These are phyloP conservation scores for Ceratobasidium sp. DNA, from an alignment of 1,284 basidiomycete genomes.

Conservation along the genomic window DNA sequence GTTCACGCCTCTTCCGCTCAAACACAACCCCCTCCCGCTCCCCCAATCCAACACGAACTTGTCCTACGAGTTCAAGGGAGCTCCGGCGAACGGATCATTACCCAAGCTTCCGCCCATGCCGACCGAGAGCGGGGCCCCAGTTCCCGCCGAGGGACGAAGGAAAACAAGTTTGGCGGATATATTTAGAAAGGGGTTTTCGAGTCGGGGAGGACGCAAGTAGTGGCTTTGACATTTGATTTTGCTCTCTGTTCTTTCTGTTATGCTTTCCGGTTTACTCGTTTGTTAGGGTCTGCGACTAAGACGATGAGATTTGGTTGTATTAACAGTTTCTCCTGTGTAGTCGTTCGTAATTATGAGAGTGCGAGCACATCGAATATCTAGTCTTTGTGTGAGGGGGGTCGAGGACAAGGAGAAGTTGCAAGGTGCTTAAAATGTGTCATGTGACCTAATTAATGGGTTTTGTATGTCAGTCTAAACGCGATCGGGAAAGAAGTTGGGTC, in stretches of 20 bases:
- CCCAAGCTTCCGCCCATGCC: constrained; percentile 44
- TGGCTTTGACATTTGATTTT: constrained; percentile 25
- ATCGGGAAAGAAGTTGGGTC: too few relatives aligned
- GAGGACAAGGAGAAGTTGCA: constrained; percentile 3
- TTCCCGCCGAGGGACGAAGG: constrained; percentile 19
- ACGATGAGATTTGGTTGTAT: constrained; percentile 30
- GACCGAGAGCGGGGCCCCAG: constrained; percentile 26
- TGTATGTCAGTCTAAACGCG: too few relatives aligned
- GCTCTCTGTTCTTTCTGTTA: constrained; percentile 1
- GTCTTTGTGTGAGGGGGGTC: not conserved
- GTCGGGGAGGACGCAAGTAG: constrained; percentile 35
- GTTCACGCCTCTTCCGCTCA: constrained; percentile 32
- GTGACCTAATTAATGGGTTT: too few relatives aligned
- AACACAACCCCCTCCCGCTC: constrained; percentile 32
- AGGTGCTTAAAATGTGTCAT: too few relatives aligned
- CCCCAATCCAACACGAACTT: constrained; percentile 15
- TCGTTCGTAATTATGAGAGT: constrained; percentile 21
- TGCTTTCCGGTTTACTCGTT: not conserved
- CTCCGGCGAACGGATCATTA: constrained; percentile 11
- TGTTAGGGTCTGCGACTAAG: constrained; percentile 10
- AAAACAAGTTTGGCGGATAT: constrained; percentile 43
- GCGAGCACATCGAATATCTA: not conserved
- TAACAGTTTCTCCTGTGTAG: constrained; percentile 11
- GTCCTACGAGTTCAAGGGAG: constrained; percentile 29
- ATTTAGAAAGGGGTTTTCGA: constrained; percentile 27